These are phyloP conservation scores for Saccharomyces pastorianus DNA, from an alignment of 1,139 yeast species.

Conservation along the genomic window DNA sequence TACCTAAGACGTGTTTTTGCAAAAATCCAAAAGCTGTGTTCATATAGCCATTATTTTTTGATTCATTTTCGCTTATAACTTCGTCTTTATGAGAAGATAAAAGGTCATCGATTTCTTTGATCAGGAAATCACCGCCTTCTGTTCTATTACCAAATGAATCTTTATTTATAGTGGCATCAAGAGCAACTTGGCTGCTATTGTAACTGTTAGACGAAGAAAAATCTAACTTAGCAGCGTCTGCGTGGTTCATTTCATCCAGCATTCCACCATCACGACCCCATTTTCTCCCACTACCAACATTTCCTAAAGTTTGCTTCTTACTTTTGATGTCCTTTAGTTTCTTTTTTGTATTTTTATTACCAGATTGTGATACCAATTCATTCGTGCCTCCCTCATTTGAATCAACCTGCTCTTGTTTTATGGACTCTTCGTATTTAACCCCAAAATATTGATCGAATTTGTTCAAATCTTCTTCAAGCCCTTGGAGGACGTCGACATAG, in stretches of 20 bases:
- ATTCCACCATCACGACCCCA: conserved; percentile 42
- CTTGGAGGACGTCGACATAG: conserved; percentile 19
- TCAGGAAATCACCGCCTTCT: conserved; percentile 28
- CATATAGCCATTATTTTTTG: conserved; percentile 20
- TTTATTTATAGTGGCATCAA: conserved; percentile 32
- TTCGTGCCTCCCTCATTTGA: conserved; percentile 1
- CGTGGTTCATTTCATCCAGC: conserved; percentile 35
- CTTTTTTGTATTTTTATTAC: conserved; percentile 5
- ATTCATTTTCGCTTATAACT: conserved; percentile 32
- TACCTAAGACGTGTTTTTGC: conserved; percentile 48
- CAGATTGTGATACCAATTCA: conserved; percentile 5
- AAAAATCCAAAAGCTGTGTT: conserved; percentile 46
- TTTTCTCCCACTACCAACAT: conserved; percentile 30
- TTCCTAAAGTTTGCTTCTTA: conserved; percentile 6
- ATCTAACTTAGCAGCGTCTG: conserved; percentile 37
- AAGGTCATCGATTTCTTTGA: conserved; percentile 30
- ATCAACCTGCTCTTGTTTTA: conserved; percentile 8
- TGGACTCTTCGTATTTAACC: conserved; percentile 28
- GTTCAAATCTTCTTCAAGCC: conserved; percentile 23
- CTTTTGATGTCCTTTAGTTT: conserved; percentile 9
- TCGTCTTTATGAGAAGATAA: conserved; percentile 23
- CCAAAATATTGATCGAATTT: conserved; percentile 31
- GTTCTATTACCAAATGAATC: conserved; percentile 40
- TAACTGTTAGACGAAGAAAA: conserved; percentile 35
- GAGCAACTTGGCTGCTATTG: conserved; percentile 15